Evolutionary conservation across 108 stramenopile species (phyloP).

Genomic region (Cyclotella cryptica): DNA sequence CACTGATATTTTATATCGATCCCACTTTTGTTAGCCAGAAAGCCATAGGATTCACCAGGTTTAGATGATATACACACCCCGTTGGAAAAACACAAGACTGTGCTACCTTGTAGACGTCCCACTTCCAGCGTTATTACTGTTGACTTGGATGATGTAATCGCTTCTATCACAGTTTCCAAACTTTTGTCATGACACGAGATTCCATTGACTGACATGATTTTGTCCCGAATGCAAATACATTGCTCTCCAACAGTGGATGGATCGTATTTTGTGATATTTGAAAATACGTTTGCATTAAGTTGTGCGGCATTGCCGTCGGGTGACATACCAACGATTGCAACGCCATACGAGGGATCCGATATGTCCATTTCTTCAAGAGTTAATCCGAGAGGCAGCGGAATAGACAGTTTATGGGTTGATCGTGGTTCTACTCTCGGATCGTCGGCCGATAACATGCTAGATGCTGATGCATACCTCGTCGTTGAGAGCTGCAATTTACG

Average conservation of each 20-base stretch:
- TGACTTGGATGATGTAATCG: conserved; percentile 11
- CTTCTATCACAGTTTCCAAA: conserved; percentile 34
- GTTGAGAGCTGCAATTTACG: no score
- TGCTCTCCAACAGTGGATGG: conserved; percentile 10
- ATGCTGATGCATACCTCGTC: background rate
- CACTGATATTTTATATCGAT: conserved; percentile 40
- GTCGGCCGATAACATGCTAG: conserved; percentile 1
- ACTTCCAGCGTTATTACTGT: conserved; percentile 21
- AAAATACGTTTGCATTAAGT: conserved; percentile 27
- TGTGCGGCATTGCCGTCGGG: conserved; percentile 30
- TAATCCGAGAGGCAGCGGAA: conserved; percentile 28
- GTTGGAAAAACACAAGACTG: conserved; percentile 25
- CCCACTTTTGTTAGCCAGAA: conserved; percentile 40
- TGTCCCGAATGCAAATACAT: conserved; percentile 46
- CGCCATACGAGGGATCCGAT: conserved; percentile 27
- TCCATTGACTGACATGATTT: conserved; percentile 39
- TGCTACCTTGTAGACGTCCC: conserved; percentile 35
- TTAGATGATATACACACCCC: conserved; percentile 40
- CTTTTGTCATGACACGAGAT: conserved; percentile 35
- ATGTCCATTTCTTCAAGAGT: conserved; percentile 35
- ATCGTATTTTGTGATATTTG: conserved; percentile 16
- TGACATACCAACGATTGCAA: conserved; percentile 28
- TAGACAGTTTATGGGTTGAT: conserved; percentile 11
- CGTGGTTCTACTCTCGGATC: conserved; percentile 29
- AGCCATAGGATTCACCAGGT: conserved; percentile 46